Evolutionary conservation across 1,139 yeast species (phyloP).

Genomic region (Yamadazyma songkhlaensis): DNA sequence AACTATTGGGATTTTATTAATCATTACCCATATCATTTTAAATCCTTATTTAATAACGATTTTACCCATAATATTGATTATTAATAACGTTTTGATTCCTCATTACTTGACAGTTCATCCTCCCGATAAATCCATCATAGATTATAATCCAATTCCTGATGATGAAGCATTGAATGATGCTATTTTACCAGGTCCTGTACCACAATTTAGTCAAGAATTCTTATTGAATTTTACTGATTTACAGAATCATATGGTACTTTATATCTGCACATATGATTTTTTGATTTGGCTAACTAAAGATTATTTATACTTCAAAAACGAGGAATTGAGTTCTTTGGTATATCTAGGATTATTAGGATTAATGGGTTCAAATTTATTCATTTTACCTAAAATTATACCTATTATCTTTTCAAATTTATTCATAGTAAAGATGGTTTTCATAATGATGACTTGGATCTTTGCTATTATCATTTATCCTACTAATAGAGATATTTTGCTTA

Average conservation of each 20-base stretch:
- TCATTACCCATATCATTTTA: constrained; percentile 57
- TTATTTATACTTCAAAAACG: constrained; percentile 66
- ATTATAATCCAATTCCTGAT: constrained; percentile 52
- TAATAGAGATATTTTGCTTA: constrained; percentile 43
- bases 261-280: constrained; percentile 62
- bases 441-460: constrained; percentile 51
- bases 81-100: constrained; percentile 64
- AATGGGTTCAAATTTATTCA: constrained; percentile 25
- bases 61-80: constrained; percentile 52
- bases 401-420: constrained; percentile 17
- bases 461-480: constrained; percentile 54
- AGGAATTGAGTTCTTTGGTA: constrained; percentile 55
- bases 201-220: constrained; percentile 78
- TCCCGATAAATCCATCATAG: constrained; percentile 29
- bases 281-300: constrained; percentile 47
- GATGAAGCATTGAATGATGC: constrained; percentile 51
- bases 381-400: constrained; percentile 33
- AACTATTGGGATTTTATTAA: constrained; percentile 57
- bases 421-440: constrained; percentile 26
- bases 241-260: constrained; percentile 77
- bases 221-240: constrained; percentile 76
- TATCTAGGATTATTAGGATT: constrained; percentile 33
- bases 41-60: constrained; percentile 58
- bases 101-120: constrained; percentile 52
- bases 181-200: constrained; percentile 67